Conservation (phyloP, 768 basidiomycete genomes). For the Dentipellis sp. region DNA sequence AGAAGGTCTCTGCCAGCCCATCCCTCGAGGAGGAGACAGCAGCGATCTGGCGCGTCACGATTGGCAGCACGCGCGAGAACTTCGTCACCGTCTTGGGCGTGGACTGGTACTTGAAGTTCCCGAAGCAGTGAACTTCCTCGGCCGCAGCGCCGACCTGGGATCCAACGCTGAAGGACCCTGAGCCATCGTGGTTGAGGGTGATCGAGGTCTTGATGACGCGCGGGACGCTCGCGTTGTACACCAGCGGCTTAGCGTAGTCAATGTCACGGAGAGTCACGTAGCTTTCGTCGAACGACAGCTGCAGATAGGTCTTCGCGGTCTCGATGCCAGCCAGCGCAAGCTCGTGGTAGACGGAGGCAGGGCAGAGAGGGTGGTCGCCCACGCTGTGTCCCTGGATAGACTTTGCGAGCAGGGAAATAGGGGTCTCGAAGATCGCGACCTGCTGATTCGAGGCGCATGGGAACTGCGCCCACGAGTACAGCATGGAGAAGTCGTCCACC, state of each 20-base stretch:
- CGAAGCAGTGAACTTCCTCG: constrained; percentile 29
- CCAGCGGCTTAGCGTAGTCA: constrained; percentile 45
- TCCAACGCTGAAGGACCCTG: constrained; percentile 36
- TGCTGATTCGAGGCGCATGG: constrained; percentile 18
- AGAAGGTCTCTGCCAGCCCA: constrained; percentile 37
- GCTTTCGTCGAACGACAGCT: constrained; percentile 18
- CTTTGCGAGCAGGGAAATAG: constrained; percentile 31
- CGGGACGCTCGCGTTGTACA: constrained; percentile 27
- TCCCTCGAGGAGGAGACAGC: constrained; percentile 17
- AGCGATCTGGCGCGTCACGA: constrained; percentile 25
- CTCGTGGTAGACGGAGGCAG: constrained; percentile 59
- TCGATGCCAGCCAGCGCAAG: constrained; percentile 38
- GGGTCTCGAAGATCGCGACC: constrained; percentile 45
- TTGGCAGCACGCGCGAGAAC: constrained; percentile 28
- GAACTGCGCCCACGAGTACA: constrained; percentile 26
- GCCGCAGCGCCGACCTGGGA: constrained; percentile 25
- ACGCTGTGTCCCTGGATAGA: constrained; percentile 53
- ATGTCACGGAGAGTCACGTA: constrained; percentile 34
- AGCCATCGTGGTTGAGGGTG: constrained; percentile 24
- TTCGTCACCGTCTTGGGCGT: constrained; percentile 23
- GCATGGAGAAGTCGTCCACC: constrained; percentile 24
- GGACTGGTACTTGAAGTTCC: constrained; percentile 33
- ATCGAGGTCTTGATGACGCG: constrained; percentile 31
- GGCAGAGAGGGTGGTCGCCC: constrained; percentile 39
- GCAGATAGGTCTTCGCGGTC: constrained; percentile 26